These are phyloP conservation scores for Cladophialophora yegresii DNA, from an alignment of 2,329 filamentous ascomycete genomes.

Conservation along the genomic window DNA sequence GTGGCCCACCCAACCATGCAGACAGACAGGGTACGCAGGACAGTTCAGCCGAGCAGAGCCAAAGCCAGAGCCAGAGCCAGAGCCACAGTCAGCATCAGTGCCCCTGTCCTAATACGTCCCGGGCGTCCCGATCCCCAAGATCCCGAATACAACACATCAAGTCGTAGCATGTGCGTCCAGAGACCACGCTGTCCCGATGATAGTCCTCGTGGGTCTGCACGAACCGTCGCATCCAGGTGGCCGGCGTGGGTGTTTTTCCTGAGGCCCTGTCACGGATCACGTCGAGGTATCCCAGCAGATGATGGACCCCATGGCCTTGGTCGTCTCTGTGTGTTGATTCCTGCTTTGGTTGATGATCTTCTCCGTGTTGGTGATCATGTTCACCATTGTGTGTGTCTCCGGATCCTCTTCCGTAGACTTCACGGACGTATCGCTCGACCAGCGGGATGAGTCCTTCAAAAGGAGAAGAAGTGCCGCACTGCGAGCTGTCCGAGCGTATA, in stretches of 20 bases:
- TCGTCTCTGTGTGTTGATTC: not conserved
- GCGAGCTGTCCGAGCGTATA: not conserved
- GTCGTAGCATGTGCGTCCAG: constrained; percentile 75
- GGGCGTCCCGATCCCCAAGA: constrained; percentile 59
- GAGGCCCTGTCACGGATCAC: constrained; percentile 81
- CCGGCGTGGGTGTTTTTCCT: constrained; percentile 82
- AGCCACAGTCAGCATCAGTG: too few relatives aligned
- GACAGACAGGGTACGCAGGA: too few relatives aligned
- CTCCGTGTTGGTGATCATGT: not conserved
- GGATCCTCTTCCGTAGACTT: not conserved
- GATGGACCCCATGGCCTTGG: constrained; percentile 36
- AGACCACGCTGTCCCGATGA: constrained; percentile 75
- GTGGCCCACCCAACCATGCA: too few relatives aligned
- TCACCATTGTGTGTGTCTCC: not conserved
- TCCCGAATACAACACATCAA: constrained; percentile 77
- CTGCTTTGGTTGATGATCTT: not conserved
- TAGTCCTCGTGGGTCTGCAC: constrained; percentile 74
- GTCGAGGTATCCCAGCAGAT: constrained; percentile 65
- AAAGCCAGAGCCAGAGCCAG: too few relatives aligned
- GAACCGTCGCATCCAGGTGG: constrained; percentile 87
- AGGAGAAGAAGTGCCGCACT: not conserved
- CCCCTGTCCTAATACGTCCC: too few relatives aligned
- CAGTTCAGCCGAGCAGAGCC: too few relatives aligned
- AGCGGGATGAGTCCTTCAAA: constrained; percentile 2
- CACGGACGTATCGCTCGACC: constrained; percentile 2